Evolutionary conservation across 345 rosid species (phyloP), one percentile per base, ranked within the genome.

Genomic region (Rhodamnia rubescens): DNA sequence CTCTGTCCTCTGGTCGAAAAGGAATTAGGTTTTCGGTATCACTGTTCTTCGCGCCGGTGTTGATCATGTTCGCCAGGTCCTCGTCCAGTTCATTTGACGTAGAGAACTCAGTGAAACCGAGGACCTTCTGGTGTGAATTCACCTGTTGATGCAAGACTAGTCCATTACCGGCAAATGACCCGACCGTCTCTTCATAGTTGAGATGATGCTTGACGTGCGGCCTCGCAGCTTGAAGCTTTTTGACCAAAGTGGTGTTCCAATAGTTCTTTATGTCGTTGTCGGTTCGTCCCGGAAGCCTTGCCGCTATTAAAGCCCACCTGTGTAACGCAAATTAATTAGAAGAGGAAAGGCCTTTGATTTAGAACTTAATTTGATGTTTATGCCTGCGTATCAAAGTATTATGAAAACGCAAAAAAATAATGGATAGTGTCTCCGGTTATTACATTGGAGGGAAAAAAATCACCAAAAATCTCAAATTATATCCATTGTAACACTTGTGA

Each of bases 281-380:
- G 8, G 90, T 90, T 85, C 89, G 86, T 16, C 89, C 92, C 4
- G 90, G 92, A 54, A 90, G 89, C 80, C 92, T 89, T 53, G 90
- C 90, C n/a, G 92, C 92, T 42, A 90, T 90, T 18, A 89, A 53
- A 2, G 88, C 74, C 92, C 86, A 85, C 47, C 86, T 85, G 26
- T 11, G 55, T 50, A 36, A 51, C 12, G 78, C 13, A 69, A 32
- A 32, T 10, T 7, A 64, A 16, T 64, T 32, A 8, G 44, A 32
- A 20, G 22, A 16, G 24, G 36, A 32, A 32, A 64, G 42, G 75
- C 42, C 36, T 64, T 29, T 8, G 75, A 64, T 64, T 64, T 64
- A 16, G 5, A 29, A 64, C 40, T 32, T 64, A 64, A 32, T 64
- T 32, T 61, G 74, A 14, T 27, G 74, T 27, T 27, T 59, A 59